Conservation (phyloP, 768 basidiomycete species). For the Calocybe cyanea region DNA sequence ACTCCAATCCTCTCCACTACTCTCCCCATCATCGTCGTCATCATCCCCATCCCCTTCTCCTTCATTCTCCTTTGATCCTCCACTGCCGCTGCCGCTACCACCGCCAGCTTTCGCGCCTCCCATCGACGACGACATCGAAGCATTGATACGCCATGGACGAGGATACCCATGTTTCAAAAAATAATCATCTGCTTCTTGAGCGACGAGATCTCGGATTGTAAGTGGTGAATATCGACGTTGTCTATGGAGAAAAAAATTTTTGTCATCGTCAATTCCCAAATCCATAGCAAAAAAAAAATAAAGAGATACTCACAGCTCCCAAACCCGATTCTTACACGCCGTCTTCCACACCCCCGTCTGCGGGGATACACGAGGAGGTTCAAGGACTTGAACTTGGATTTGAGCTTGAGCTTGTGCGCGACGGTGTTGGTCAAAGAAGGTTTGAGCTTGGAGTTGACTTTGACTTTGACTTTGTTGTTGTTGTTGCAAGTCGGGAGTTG, state of each 20-base stretch:
- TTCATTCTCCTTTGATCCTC: background rate
- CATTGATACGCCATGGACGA: conserved; percentile 7
- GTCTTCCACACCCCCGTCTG: conserved; percentile 17
- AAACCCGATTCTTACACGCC: conserved; percentile 18
- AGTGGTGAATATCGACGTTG: conserved; percentile 16
- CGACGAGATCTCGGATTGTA: conserved; percentile 20
- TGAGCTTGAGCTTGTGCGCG: no score
- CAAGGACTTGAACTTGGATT: background rate
- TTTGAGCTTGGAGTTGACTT: no score
- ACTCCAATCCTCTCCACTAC: conserved; percentile 19
- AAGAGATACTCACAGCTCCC: conserved; percentile 17
- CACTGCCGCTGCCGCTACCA: background rate
- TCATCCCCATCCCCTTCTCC: conserved; percentile 3
- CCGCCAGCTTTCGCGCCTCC: background rate
- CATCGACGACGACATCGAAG: background rate
- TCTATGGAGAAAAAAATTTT: conserved; percentile 3
- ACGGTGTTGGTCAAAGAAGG: no score
- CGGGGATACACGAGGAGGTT: conserved; percentile 4
- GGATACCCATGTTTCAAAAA: conserved; percentile 15
- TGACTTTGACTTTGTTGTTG: no score
- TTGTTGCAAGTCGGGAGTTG: background rate
- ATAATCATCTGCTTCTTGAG: conserved; percentile 21
- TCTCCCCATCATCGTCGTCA: conserved; percentile 1
- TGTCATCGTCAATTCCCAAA: background rate
- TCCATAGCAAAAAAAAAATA: background rate